Evolutionary conservation across 306 rosid species (phyloP).

Genomic region (Datisca glomerata): DNA sequence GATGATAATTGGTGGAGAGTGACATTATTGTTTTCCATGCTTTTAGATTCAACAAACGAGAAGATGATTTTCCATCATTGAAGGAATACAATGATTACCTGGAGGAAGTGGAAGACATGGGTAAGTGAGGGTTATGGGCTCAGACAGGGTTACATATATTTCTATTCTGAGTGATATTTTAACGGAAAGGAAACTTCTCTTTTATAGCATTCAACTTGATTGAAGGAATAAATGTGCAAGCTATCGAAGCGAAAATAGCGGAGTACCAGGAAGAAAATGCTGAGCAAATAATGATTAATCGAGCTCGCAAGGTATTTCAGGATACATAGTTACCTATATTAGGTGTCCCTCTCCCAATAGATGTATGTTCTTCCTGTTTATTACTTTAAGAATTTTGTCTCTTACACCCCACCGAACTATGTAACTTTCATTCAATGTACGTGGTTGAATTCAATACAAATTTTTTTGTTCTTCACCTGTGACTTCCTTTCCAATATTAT

Average conservation of each 20-base stretch:
- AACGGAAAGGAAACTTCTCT: slow-evolving; percentile 1
- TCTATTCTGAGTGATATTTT: slow-evolving; percentile 9
- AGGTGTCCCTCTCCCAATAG: neutral
- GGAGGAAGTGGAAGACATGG: slow-evolving; percentile 96
- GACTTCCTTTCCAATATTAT: neutral
- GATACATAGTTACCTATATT: no score
- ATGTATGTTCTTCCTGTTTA: neutral
- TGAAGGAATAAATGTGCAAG: slow-evolving; percentile 66
- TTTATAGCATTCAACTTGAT: slow-evolving; percentile 54
- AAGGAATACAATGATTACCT: slow-evolving; percentile 82
- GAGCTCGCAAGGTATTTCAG: slow-evolving; percentile 68
- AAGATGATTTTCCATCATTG: slow-evolving; percentile 70
- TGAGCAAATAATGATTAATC: slow-evolving; percentile 73
- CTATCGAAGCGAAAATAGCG: slow-evolving; percentile 58
- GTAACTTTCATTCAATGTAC: no score
- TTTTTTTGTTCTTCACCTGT: neutral
- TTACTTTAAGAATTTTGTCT: neutral
- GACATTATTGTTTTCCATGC: no score
- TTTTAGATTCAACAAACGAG: slow-evolving; percentile 73
- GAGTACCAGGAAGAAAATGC: slow-evolving; percentile 81
- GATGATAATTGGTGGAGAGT: no score
- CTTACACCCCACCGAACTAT: no score
- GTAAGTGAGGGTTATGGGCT: slow-evolving; percentile 42
- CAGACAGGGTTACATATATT: neutral
- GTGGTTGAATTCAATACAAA: neutral